Evolutionary conservation across 768 basidiomycete species (phyloP).

Genomic region (Leccinum pellstonianum): DNA sequence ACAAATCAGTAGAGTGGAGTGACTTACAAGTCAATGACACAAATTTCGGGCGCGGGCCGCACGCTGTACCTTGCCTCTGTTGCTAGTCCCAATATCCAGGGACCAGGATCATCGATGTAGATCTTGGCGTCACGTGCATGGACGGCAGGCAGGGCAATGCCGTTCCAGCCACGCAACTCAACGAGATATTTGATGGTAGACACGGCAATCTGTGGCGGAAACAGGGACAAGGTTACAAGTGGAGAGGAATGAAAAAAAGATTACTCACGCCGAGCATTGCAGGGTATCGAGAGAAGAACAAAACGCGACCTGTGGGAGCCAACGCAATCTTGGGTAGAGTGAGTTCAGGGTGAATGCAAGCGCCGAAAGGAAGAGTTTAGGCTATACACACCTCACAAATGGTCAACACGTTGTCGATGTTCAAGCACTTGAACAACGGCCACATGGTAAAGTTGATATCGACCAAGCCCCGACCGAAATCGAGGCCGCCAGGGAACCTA

Average conservation of each 20-base stretch:
- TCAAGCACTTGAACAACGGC: constrained; percentile 91
- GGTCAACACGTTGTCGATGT: constrained; percentile 90
- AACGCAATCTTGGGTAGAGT: constrained; percentile 62
- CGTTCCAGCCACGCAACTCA: constrained; percentile 91
- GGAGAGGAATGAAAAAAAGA: not conserved
- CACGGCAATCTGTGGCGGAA: constrained; percentile 68
- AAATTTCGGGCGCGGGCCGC: constrained; percentile 75
- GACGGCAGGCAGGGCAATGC: constrained; percentile 77
- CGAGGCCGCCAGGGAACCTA: constrained; percentile 89
- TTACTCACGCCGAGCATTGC: constrained; percentile 80
- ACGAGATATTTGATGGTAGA: constrained; percentile 88
- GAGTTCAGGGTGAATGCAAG: not conserved
- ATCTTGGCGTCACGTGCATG: constrained; percentile 91
- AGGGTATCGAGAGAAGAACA: constrained; percentile 87
- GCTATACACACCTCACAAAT: constrained; percentile 70
- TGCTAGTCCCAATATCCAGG: constrained; percentile 91
- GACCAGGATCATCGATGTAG: constrained; percentile 93
- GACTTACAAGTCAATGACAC: constrained; percentile 81
- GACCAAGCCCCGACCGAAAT: constrained; percentile 87
- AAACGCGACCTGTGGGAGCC: constrained; percentile 79
- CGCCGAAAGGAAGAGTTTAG: not conserved
- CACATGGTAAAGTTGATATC: constrained; percentile 97
- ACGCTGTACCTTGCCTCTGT: constrained; percentile 82
- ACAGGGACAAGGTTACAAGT: constrained; percentile 1
- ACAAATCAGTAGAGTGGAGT: not conserved